Evolutionary conservation across 805 yeast species (phyloP), one percentile per base, ranked within the genome.

Genomic region (Nakazawaea wickerhamii): DNA sequence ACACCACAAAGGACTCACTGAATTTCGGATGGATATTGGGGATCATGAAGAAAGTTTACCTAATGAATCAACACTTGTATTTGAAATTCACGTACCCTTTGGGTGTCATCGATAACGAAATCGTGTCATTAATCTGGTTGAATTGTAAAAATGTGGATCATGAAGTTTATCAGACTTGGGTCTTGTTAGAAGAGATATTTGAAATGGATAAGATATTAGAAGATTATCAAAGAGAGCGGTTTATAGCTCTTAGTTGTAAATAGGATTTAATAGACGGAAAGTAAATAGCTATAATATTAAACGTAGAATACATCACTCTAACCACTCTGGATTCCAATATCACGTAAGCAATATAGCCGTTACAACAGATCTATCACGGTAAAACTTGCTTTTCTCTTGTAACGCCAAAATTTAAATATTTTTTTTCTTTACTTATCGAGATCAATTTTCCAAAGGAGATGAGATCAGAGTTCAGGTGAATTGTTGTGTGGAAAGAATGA

Each of bases 71-170:
- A 10, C 19, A 20, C 14, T 25, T 36, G 13, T 41, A 41, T 19
- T 36, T 41, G 37, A 41, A 36, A 23, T 41, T 30, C 27, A 30
- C 37, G 10, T 41, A 41, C 23, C 30, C 31, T 11, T 36, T 41
- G 32, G 22, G 27, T 5, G 40, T 41, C 7, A 41, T 41, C 11
- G 44, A 41, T 30, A 41, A 41, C 20, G 40, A 41, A 23, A 36
- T 31, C 11, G 37, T 41, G 4, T 21, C 44, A n/a, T 41, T 41
- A 15, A 31, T 41, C 4, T 41, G 44, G 44, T 30, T 41, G 26
- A 41, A 41, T 25, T 36, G 44, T 30, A 41, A 36, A 22, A 41
- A 36, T 30, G 20, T 41, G 13, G 40, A 41, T 15, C 17, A 36
- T 21, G 37, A 36, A 18, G 40, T 41, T 15, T 33, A 41, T 19